Evolutionary conservation across 1,284 basidiomycete genomes (phyloP), one percentile per base, ranked within the genome.

Genomic region (Sporisorium graminicola): DNA sequence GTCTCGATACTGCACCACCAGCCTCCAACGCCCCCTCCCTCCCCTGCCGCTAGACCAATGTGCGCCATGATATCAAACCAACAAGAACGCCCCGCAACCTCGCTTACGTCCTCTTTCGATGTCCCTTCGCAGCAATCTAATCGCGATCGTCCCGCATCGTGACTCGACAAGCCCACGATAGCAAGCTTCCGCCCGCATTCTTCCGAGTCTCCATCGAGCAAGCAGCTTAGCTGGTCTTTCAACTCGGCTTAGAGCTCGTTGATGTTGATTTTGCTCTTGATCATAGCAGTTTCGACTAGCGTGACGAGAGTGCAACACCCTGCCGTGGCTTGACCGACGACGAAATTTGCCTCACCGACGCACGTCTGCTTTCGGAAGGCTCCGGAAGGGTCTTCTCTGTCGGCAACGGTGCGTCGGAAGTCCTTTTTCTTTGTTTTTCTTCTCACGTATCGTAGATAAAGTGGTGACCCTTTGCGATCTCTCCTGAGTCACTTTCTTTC

Each of bases 371-470:
- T 24, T 49, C 47, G 47, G 47, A 49, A 31, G 47, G 47, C 47
- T 29, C 47, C 47, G 47, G 47, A 8, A n/a, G 44, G 26, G 47
- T 49, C 47, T 40, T 8, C 8, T 40, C n/a, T n/a, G n/a, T 49
- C 47, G 47, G 47, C 47, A 49, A 49, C 18, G 27, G 26, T 13
- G 27, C 14, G 13, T n/a, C 26, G 13, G 18, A 49, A 16, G 14
- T 47, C 27, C 20, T 7, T 26, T 27, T 47, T 27, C 26, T 47
- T 27, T 3, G 2, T 47, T 47, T 47, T 47, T 16, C 3, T 27
- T 46, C 12, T 47, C 12, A 18, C 24, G 26, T 13, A 47, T 27
- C 29, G 46, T 27, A 18, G 46, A 47, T 47, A 47, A 47, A 47
- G 46, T 47, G 46, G 46, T 47, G 24, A 47, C 46, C 13, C 3